phyloP scores from a whole-genome alignment of 768 basidiomycete genomes.

The Podaxis sp. region DNA sequence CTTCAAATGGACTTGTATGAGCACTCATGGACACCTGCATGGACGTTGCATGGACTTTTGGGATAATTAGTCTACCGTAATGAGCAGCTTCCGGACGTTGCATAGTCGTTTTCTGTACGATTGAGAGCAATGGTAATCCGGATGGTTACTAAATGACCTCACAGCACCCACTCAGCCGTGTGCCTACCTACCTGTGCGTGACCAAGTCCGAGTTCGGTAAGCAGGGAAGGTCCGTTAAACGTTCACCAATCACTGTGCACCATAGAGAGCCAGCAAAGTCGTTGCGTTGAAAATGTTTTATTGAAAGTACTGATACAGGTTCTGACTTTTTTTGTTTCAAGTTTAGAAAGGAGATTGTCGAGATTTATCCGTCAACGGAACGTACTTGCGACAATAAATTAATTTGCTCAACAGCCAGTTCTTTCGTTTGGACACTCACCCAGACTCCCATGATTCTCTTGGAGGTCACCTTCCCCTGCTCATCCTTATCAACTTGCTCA shows the following conservation, averaged over 20 bases:
- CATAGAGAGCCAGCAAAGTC: too few species aligned
- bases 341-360: constrained; percentile 1
- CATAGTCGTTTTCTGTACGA: too few species aligned
- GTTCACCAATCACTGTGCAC: too few species aligned
- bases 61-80: background rate
- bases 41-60: background rate
- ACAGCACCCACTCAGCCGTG: too few species aligned
- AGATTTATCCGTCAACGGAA: constrained; percentile 15
- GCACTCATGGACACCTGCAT: background rate
- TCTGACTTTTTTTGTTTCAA: background rate
- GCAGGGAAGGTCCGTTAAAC: too few species aligned
- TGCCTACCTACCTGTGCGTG: too few species aligned
- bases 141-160: too few species aligned
- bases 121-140: too few species aligned
- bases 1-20: background rate
- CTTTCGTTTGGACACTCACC: constrained; percentile 41
- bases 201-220: too few species aligned
- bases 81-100: background rate
- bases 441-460: constrained; percentile 75
- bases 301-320: too few species aligned
- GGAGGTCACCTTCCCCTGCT: constrained; percentile 57
- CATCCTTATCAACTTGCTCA: constrained; percentile 77
- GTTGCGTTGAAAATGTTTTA: too few species aligned
- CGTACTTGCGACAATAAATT: constrained; percentile 9
- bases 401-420: background rate